Evolutionary conservation across 768 basidiomycete genomes (phyloP), one percentile per base, ranked within the genome.

Genomic region (Tubosaeta sp.): DNA sequence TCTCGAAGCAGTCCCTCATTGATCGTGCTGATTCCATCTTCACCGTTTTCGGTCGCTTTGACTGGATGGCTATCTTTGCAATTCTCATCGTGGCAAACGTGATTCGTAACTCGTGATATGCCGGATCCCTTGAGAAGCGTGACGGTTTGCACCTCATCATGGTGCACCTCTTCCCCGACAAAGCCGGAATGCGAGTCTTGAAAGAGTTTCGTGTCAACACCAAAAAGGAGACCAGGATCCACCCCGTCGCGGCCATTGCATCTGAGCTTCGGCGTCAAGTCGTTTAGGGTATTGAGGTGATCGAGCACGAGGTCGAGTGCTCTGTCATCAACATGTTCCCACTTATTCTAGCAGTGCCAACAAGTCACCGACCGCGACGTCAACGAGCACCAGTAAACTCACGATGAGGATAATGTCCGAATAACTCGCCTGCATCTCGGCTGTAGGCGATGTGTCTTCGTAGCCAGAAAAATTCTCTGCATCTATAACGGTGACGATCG

Each of bases 351-450:
- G 10, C 8, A 12, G 32, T 22, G 37, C 25, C 31, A 2, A 33
- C 52, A 29, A 59, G 54, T 57, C 27, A 57, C 29, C n/a, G n/a
- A 19, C 42, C 25, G 35, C 8, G 47, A n/a, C 25, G 48, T 53
- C 22, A n/a, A 29, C 26, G 25, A 17, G 5, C 12, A 22, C 14
- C 16, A 2, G 4, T 7, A 45, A 13, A 75, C 85, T 53, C 54
- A 90, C 89, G 49, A 97, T 80, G 27, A 97, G 74, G 52, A 97
- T 82, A 35, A 95, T 76, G 65, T 97, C 95, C 4, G 94, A 93
- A 66, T 95, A 97, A 63, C 87, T 88, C n/a, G 95, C 90, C 73
- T 91, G 86, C 85, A 95, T 92, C 65, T 83, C 90, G 19, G 94
- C 93, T 1, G 94, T 95, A 0, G 90, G 86, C 7, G 88, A 91